Evolutionary conservation across 768 basidiomycete species (phyloP), one percentile per base, ranked within the genome.

Genomic region (Suillus tomentosus): DNA sequence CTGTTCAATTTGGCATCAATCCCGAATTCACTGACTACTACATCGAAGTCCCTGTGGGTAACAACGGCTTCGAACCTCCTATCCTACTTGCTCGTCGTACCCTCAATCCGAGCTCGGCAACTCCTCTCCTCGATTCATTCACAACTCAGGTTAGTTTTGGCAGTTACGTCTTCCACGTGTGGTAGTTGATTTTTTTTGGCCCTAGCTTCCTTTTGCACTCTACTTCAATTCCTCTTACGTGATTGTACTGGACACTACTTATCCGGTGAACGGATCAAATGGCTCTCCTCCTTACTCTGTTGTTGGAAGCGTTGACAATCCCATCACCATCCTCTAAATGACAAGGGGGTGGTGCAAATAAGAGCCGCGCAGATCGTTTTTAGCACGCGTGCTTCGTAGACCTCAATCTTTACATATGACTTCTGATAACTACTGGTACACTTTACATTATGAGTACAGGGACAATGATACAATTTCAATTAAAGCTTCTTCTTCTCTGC

Each of bases 1-100:
- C 76, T 45, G 64, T 70, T 63, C 65, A 67, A 40, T 68, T 68
- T 14, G 66, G 64, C 14, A 24, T 56, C n/a, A n/a, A 39, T 15
- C 74, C 74, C 4, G 48, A 68, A 62, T 75, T 59, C 61, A 75
- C 68, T 63, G 74, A 75, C 61, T 75, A 76, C 62, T 77, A 75
- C 40, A 73, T 75, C 22, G 76, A 75, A 59, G 74, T 77, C 17
- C 74, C 76, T 10, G 56, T 58, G 31, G 70, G 72, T 47, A 77
- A 75, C 68, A 75, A 69, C 36, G 74, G 74, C 24, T 1, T 69
- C 37, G 76, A 75, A 27, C 70, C 74, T 43, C 71, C 69, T 3
- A 76, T 75, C 65, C 71, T 75, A 47, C 57, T 75, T 56, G 62
- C 64, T 45, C 74, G 74, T 57, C 65, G 65, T 31, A 69, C 66